Conservation (phyloP, 441 rosid species). For the Hura crepitans region DNA sequence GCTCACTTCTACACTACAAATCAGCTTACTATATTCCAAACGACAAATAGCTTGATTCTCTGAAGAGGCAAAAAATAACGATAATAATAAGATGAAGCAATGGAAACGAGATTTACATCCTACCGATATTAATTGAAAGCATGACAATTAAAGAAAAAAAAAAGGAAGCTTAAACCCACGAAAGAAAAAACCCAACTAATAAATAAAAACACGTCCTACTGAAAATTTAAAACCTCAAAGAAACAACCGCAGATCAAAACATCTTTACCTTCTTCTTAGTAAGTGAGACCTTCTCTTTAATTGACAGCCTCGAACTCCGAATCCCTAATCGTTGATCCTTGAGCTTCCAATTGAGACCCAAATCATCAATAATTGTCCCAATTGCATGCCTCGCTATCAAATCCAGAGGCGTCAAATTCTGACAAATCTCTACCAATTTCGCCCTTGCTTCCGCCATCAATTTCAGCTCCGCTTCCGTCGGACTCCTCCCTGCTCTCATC, state of each 20-base stretch:
- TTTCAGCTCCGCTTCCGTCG: conserved; percentile 57
- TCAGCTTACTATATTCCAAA: neutral
- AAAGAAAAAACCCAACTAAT: neutral
- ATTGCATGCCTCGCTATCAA: conserved; percentile 50
- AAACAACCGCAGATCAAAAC: neutral
- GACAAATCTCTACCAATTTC: conserved; percentile 53
- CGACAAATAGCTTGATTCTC: neutral
- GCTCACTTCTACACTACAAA: neutral
- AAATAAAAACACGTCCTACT: neutral
- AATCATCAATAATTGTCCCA: conserved; percentile 66
- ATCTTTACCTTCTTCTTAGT: conserved; percentile 62
- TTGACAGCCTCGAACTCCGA: conserved; percentile 45
- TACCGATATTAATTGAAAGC: neutral
- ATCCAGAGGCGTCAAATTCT: conserved; percentile 54
- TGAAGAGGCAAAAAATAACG: neutral
- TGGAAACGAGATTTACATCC: neutral
- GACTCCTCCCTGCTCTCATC: conserved; percentile 62
- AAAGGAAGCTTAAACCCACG: neutral
- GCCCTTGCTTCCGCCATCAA: conserved; percentile 85
- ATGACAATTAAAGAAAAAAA: neutral
- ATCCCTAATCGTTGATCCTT: conserved; percentile 67
- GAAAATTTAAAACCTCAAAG: neutral
- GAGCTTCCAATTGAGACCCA: conserved; percentile 57
- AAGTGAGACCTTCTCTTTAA: conserved; percentile 62
- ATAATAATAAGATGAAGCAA: neutral